Conservation (phyloP, 306 rosid species). For the Vigna hirtella region DNA sequence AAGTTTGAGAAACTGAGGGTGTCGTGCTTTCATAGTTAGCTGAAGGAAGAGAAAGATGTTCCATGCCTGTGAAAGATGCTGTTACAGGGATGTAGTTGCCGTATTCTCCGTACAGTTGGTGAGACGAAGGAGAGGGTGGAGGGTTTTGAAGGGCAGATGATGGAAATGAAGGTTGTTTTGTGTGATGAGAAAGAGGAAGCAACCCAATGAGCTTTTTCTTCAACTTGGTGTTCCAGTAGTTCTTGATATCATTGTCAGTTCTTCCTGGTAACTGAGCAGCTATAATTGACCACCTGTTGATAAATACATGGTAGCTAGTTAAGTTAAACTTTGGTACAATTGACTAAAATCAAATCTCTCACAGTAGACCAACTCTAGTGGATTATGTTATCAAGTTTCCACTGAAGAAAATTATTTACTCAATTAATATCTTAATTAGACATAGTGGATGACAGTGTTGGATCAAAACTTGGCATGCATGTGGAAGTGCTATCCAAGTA, state of each 20-base stretch:
- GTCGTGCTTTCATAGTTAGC: conserved; percentile 41
- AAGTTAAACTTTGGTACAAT: background rate
- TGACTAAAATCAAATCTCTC: background rate
- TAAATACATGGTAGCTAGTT: conserved; percentile 20
- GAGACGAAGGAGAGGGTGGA: conserved; percentile 31
- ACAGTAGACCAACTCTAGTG: background rate
- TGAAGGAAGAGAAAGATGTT: conserved; percentile 43
- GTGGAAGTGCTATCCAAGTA: conserved; percentile 44
- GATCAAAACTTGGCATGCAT: conserved; percentile 62
- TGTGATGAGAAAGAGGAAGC: conserved; percentile 49
- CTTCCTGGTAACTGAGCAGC: conserved; percentile 97
- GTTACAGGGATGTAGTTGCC: conserved; percentile 29
- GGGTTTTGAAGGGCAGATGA: conserved; percentile 42
- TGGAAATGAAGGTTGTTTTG: conserved; percentile 54
- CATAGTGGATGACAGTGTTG: conserved; percentile 43
- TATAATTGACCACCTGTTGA: conserved; percentile 92
- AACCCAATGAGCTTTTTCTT: conserved; percentile 89
- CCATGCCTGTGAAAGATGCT: conserved; percentile 46
- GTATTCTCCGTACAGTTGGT: conserved; percentile 38
- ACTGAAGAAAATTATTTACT: background rate
- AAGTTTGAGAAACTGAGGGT: conserved; percentile 35
- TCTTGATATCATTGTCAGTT: conserved; percentile 97
- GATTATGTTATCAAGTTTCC: conserved; percentile 31
- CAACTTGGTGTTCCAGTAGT: conserved; percentile 98
- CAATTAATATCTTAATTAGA: conserved; percentile 3